A percentile compares a stretch with the other conserved stretches of the same genome.
phyloP scores from a whole-genome alignment of 2,329 filamentous ascomycete species.

The Xylariaceae sp. region DNA sequence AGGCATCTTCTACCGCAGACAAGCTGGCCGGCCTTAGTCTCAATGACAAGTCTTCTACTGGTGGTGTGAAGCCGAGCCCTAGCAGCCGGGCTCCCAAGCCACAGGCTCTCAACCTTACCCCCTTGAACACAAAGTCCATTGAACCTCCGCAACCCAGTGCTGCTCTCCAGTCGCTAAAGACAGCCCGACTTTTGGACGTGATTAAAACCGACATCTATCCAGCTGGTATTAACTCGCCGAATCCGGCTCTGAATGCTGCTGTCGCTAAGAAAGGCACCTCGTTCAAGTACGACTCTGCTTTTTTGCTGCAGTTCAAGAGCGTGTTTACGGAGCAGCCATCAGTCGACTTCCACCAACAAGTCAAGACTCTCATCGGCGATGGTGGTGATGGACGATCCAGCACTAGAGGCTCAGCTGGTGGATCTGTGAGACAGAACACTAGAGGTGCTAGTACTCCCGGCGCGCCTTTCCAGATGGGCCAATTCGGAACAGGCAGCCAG shows the following conservation, averaged over 20 bases:
- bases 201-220: conserved; percentile 80
- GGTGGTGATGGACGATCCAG: conserved; percentile 60
- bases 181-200: conserved; percentile 80
- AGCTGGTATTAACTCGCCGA: conserved; percentile 78
- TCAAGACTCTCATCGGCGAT: conserved; percentile 84
- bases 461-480: conserved; percentile 60
- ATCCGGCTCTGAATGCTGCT: conserved; percentile 81
- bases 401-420: conserved; percentile 56
- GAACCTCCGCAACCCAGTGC: conserved; percentile 92
- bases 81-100: conserved; percentile 67
- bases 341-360: conserved; percentile 84
- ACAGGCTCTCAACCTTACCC: conserved; percentile 78
- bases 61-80: conserved; percentile 46
- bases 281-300: conserved; percentile 93
- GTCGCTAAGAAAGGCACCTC: conserved; percentile 74
- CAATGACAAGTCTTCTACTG: conserved; percentile 48
- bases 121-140: conserved; percentile 75
- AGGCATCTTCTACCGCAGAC: conserved; percentile 37
- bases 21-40: conserved; percentile 53
- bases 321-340: conserved; percentile 97
- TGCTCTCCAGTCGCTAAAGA: conserved; percentile 88
- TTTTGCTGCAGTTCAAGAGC: conserved; percentile 91
- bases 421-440: conserved; percentile 47
- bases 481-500: conserved; percentile 51
- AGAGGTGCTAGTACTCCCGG: conserved; percentile 48